A percentile compares a stretch with the other conserved stretches of the same genome.
These are phyloP conservation scores for Leptographium wingfieldii DNA, from an alignment of 2,329 filamentous ascomycete genomes.

Conservation along the genomic window DNA sequence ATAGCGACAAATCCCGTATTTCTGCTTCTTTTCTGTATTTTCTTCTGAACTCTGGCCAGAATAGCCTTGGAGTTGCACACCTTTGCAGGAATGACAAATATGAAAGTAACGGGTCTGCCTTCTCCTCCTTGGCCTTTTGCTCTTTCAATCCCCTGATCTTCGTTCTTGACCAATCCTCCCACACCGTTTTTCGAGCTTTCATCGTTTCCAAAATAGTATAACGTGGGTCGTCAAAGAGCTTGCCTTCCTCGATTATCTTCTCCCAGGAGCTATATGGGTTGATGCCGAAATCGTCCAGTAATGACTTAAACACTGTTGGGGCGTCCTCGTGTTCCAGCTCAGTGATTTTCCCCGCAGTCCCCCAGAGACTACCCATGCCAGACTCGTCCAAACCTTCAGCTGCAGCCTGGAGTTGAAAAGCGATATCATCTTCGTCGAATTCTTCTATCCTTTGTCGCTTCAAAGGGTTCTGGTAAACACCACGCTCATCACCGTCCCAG, in stretches of 20 bases:
- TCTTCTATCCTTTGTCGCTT: slow-evolving; percentile 43
- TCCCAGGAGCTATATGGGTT: slow-evolving; percentile 91
- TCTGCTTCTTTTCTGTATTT: slow-evolving; percentile 73
- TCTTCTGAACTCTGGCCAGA: slow-evolving; percentile 92
- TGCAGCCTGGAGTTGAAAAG: slow-evolving; percentile 82
- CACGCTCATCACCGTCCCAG: slow-evolving; percentile 45
- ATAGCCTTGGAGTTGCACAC: slow-evolving; percentile 78
- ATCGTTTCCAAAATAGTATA: slow-evolving; percentile 78
- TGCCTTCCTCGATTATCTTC: slow-evolving; percentile 69
- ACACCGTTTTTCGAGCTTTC: slow-evolving; percentile 68
- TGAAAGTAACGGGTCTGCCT: slow-evolving; percentile 68
- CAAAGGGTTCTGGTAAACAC: slow-evolving; percentile 35
- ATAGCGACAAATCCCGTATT: slow-evolving; percentile 62
- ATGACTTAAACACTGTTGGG: slow-evolving; percentile 65
- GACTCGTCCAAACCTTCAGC: slow-evolving; percentile 38
- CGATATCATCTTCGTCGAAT: slow-evolving; percentile 90
- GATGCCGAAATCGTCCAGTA: slow-evolving; percentile 70
- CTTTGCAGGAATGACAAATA: slow-evolving; percentile 74
- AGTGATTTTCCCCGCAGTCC: slow-evolving; percentile 86
- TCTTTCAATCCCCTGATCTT: slow-evolving; percentile 62
- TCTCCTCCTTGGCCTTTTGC: slow-evolving; percentile 60
- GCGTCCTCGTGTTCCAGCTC: slow-evolving; percentile 76
- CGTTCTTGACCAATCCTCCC: slow-evolving; percentile 70
- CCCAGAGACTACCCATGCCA: slow-evolving; percentile 29
- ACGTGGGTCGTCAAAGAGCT: slow-evolving; percentile 70